A percentile compares a stretch with the other conserved stretches of the same genome.
These are phyloP conservation scores for Triticum turgidum DNA, from an alignment of 176 grass and related monocot genomes.

Conservation along the genomic window DNA sequence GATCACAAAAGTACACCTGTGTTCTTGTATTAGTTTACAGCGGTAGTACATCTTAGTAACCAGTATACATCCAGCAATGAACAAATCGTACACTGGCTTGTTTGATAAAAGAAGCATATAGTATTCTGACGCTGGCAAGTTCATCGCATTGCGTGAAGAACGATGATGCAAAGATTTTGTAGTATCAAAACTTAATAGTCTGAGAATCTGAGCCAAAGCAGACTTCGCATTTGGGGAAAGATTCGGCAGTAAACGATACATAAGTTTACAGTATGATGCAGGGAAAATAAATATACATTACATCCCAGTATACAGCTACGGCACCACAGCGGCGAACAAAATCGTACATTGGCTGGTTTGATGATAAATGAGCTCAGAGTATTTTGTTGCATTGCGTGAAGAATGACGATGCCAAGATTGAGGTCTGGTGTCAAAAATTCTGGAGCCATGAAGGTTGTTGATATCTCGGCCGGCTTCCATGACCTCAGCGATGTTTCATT, in stretches of 20 bases:
- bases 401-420: neutral
- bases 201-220: no score
- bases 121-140: no score
- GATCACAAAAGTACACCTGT: no score
- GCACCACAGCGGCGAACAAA: neutral
- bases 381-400: neutral
- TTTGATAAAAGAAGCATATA: neutral
- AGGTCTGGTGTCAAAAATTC: conserved; percentile 8
- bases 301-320: neutral
- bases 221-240: no score
- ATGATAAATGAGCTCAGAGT: neutral
- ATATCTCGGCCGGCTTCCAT: neutral
- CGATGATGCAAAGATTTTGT: neutral
- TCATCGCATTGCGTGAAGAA: neutral
- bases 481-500: neutral
- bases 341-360: neutral
- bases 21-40: no score
- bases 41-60: neutral
- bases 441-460: neutral
- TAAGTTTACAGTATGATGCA: neutral
- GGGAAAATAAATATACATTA: neutral
- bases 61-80: neutral
- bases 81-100: neutral
- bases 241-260: neutral
- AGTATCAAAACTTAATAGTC: neutral